Percentiles rank a stretch among this genome's conserved stretches.
Evolutionary conservation across 2,329 filamentous ascomycete species (phyloP).

Genomic region (Aspergillus felis): DNA sequence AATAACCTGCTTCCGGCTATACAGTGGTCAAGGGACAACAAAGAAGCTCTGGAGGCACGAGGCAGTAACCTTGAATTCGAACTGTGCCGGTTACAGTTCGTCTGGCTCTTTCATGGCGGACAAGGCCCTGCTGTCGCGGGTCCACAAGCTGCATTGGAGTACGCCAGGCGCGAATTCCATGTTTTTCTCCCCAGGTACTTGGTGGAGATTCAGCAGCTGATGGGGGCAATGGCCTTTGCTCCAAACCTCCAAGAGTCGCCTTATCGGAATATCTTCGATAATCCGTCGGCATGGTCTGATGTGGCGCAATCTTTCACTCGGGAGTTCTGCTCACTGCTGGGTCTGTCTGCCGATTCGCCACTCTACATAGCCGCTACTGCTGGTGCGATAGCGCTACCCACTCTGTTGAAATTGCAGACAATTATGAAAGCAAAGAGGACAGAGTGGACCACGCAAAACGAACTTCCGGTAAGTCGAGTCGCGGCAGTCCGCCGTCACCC

Average conservation of each 20-base stretch:
- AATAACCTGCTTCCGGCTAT: constrained; percentile 80
- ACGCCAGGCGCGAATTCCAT: constrained; percentile 70
- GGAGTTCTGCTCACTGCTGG: constrained; percentile 90
- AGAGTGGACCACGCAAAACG: constrained; percentile 89
- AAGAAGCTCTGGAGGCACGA: constrained; percentile 66
- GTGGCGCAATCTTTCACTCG: constrained; percentile 83
- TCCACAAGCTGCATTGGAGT: constrained; percentile 60
- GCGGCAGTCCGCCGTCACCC: not conserved
- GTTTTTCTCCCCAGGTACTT: constrained; percentile 72
- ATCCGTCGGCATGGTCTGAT: constrained; percentile 72
- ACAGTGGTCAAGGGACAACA: constrained; percentile 73
- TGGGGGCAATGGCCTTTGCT: constrained; percentile 74
- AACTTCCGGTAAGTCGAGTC: constrained; percentile 69
- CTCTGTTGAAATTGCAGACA: constrained; percentile 78
- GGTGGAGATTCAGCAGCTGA: constrained; percentile 74
- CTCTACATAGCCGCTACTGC: constrained; percentile 91
- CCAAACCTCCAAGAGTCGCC: constrained; percentile 72
- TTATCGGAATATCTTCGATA: constrained; percentile 74
- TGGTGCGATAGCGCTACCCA: constrained; percentile 84
- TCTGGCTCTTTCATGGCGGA: constrained; percentile 77
- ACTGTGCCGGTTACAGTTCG: constrained; percentile 80
- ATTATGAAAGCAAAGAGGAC: constrained; percentile 87
- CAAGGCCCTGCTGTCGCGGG: constrained; percentile 34
- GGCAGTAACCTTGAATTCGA: constrained; percentile 96
- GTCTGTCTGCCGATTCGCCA: constrained; percentile 84